Conservation (phyloP, 441 rosid genomes). For the Adansonia madagascariensis region DNA sequence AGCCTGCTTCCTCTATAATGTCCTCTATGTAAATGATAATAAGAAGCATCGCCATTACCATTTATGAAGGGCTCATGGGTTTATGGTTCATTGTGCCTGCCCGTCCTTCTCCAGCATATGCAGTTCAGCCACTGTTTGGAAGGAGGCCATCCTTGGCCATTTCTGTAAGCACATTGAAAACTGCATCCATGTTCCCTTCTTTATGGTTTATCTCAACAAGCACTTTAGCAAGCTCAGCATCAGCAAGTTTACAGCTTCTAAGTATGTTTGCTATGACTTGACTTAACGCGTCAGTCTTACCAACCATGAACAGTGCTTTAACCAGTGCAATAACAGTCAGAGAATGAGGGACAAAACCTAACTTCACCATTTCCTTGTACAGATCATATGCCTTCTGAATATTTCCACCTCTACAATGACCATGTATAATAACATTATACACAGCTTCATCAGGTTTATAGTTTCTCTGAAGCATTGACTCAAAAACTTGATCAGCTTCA, state of each 20-base stretch:
- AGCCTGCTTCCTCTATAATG: slow-evolving; percentile 6
- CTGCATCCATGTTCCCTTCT: slow-evolving; percentile 86
- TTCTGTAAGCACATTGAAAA: slow-evolving; percentile 64
- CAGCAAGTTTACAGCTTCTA: slow-evolving; percentile 75
- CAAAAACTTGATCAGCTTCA: slow-evolving; percentile 76
- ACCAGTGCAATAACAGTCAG: slow-evolving; percentile 70
- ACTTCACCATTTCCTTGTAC: slow-evolving; percentile 63
- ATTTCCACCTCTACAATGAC: slow-evolving; percentile 71
- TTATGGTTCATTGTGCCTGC: slow-evolving; percentile 23
- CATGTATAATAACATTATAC: slow-evolving; percentile 78
- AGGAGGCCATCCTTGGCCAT: slow-evolving; percentile 89
- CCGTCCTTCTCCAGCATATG: slow-evolving; percentile 29
- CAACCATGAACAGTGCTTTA: slow-evolving; percentile 56
- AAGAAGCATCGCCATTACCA: not conserved
- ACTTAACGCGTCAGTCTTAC: slow-evolving; percentile 55
- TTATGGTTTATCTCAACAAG: slow-evolving; percentile 73
- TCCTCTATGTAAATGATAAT: slow-evolving; percentile 7
- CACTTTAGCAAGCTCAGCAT: slow-evolving; percentile 73
- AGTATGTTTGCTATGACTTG: slow-evolving; percentile 51
- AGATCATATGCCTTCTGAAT: slow-evolving; percentile 59
- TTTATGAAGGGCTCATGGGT: not conserved
- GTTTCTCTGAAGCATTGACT: slow-evolving; percentile 65
- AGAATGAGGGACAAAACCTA: slow-evolving; percentile 64
- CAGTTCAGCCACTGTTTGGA: slow-evolving; percentile 52
- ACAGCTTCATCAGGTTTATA: slow-evolving; percentile 66